These are phyloP conservation scores for Quambalaria eucalypti DNA, from an alignment of 1,284 basidiomycete species.

Conservation along the genomic window DNA sequence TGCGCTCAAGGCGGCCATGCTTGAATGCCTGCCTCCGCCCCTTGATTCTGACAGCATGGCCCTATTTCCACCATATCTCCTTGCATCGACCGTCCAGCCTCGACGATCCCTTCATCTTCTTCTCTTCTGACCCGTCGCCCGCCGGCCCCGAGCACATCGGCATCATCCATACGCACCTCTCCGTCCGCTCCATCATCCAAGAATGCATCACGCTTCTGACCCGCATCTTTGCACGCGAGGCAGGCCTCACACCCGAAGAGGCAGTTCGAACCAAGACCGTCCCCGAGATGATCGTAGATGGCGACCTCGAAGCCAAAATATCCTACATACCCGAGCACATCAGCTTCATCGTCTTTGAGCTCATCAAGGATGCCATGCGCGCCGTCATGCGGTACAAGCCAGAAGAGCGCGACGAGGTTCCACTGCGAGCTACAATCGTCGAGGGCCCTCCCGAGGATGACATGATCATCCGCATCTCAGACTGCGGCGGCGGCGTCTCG, in stretches of 20 bases:
- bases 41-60: too few relatives aligned
- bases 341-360: slow-evolving; percentile 75
- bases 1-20: not conserved
- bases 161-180: slow-evolving; percentile 70
- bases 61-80: too few relatives aligned
- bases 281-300: slow-evolving; percentile 65
- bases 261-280: slow-evolving; percentile 32
- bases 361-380: slow-evolving; percentile 64
- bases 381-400: slow-evolving; percentile 28
- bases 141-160: slow-evolving; percentile 58
- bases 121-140: slow-evolving; percentile 17
- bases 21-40: not conserved
- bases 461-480: slow-evolving; percentile 40
- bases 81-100: slow-evolving; percentile 2
- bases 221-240: slow-evolving; percentile 55
- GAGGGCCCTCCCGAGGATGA: slow-evolving; percentile 39
- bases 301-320: slow-evolving; percentile 64
- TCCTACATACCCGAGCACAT: slow-evolving; percentile 81
- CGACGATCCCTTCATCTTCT: slow-evolving; percentile 36
- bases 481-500: slow-evolving; percentile 27
- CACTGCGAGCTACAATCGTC: slow-evolving; percentile 39
- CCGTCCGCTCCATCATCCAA: slow-evolving; percentile 52
- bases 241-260: slow-evolving; percentile 47
- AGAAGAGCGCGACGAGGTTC: slow-evolving; percentile 10
- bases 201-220: slow-evolving; percentile 64